Evolutionary conservation across 1,284 basidiomycete genomes (phyloP).

Genomic region (Cryptococcus jaspeensis): DNA sequence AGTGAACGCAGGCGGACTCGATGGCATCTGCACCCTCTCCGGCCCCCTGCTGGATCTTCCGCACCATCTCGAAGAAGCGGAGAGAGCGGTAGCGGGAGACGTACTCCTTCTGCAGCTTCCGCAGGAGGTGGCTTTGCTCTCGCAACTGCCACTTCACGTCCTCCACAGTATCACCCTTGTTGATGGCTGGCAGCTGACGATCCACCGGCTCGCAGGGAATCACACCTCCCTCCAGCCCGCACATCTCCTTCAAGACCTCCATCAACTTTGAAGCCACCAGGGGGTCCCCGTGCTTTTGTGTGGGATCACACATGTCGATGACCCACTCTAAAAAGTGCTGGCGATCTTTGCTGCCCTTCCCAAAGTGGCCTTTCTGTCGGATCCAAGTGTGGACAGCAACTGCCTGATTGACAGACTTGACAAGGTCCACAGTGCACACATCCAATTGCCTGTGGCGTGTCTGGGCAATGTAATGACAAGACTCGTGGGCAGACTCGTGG

Average conservation of each 20-base stretch:
- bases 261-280: slow-evolving; percentile 51
- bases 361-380: slow-evolving; percentile 25
- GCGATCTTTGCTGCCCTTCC: slow-evolving; percentile 24
- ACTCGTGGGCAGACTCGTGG: slow-evolving; percentile 66
- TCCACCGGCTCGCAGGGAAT: slow-evolving; percentile 47
- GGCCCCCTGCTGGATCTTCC: slow-evolving; percentile 78
- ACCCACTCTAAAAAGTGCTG: slow-evolving; percentile 45
- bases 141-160: slow-evolving; percentile 76
- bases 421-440: slow-evolving; percentile 73
- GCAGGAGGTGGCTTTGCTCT: slow-evolving; percentile 80
- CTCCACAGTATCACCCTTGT: slow-evolving; percentile 33
- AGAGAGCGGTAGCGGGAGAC: slow-evolving; percentile 82
- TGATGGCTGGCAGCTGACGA: slow-evolving; percentile 28
- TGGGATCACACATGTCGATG: slow-evolving; percentile 43
- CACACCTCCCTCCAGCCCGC: slow-evolving; percentile 24
- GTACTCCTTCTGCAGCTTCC: slow-evolving; percentile 78
- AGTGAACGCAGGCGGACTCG: slow-evolving; percentile 43
- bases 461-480: slow-evolving; percentile 84
- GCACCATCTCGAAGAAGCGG: slow-evolving; percentile 85
- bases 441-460: slow-evolving; percentile 76
- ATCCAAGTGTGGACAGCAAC: slow-evolving; percentile 55
- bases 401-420: slow-evolving; percentile 64
- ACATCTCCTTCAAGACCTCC: slow-evolving; percentile 52
- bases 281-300: slow-evolving; percentile 59
- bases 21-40: slow-evolving; percentile 47